Percentiles rank a stretch among this genome's conserved stretches.
Evolutionary conservation across 805 yeast genomes (phyloP).

Genomic region (Candida koratica): DNA sequence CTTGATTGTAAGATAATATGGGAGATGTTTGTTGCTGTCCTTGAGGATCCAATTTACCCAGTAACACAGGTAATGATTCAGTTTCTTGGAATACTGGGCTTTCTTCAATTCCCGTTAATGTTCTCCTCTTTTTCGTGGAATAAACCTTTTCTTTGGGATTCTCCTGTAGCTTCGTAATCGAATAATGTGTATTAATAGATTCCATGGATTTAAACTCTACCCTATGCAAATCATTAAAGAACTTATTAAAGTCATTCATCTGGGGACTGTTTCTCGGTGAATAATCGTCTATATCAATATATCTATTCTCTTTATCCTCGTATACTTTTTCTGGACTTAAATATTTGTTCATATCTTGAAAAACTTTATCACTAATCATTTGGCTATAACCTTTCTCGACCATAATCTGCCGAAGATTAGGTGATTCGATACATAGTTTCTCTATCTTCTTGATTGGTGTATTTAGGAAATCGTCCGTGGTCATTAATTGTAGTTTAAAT

Average conservation of each 20-base stretch:
- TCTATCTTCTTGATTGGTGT: slow-evolving; percentile 41
- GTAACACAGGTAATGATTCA: background rate
- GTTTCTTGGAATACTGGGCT: slow-evolving; percentile 12
- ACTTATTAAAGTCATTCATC: background rate
- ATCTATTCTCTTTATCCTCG: slow-evolving; percentile 9
- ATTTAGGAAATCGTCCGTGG: slow-evolving; percentile 21
- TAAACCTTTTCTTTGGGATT: background rate
- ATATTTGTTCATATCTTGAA: slow-evolving; percentile 39
- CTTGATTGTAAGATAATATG: background rate
- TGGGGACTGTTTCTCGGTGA: slow-evolving; percentile 6
- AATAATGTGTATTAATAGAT: slow-evolving; percentile 46
- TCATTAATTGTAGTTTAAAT: too few relatives aligned
- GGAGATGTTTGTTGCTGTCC: slow-evolving; percentile 1
- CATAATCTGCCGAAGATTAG: slow-evolving; percentile 26
- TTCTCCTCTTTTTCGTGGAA: slow-evolving; percentile 25
- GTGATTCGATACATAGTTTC: slow-evolving; percentile 31
- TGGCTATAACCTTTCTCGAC: slow-evolving; percentile 46
- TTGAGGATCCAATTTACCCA: slow-evolving; percentile 8
- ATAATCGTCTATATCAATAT: slow-evolving; percentile 14
- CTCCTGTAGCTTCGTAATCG: slow-evolving; percentile 20
- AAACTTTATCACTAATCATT: slow-evolving; percentile 41
- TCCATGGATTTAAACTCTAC: slow-evolving; percentile 44
- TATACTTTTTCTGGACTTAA: slow-evolving; percentile 2
- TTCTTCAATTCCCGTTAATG: slow-evolving; percentile 42
- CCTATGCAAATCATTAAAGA: slow-evolving; percentile 21